Evolutionary conservation across 2,329 filamentous ascomycete species (phyloP).

Genomic region (Pseudogymnoascus sp.): DNA sequence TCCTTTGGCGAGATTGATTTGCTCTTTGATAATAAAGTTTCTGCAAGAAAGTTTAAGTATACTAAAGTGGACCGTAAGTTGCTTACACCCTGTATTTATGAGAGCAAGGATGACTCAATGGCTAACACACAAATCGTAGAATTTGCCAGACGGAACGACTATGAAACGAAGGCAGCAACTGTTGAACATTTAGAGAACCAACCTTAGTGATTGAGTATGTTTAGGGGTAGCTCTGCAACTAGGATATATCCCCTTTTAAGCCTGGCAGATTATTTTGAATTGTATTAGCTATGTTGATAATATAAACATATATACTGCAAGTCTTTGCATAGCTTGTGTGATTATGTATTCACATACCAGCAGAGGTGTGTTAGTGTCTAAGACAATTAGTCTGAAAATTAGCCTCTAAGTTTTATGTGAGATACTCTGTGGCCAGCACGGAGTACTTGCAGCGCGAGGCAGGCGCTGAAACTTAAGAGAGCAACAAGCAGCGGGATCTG

Average conservation of each 20-base stretch:
- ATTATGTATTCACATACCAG: too few relatives aligned
- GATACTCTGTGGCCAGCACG: too few relatives aligned
- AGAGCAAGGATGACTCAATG: not conserved
- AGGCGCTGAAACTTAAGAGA: too few relatives aligned
- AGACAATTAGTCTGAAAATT: too few relatives aligned
- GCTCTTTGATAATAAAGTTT: constrained; percentile 62
- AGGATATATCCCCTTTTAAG: not conserved
- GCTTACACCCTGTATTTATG: not conserved
- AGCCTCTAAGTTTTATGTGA: too few relatives aligned
- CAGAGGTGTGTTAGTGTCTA: too few relatives aligned
- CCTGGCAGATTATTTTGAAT: not conserved
- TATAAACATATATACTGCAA: not conserved
- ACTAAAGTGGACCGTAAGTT: constrained; percentile 13
- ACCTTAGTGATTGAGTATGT: not conserved
- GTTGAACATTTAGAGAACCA: not conserved
- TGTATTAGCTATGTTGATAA: not conserved
- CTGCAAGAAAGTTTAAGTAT: constrained; percentile 24
- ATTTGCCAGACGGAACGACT: not conserved
- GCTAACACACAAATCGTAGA: not conserved
- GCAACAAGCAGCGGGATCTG: too few relatives aligned
- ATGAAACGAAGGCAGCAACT: not conserved
- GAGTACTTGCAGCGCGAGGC: too few relatives aligned
- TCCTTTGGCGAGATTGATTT: constrained; percentile 80
- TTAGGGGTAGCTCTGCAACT: not conserved
- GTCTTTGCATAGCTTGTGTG: too few relatives aligned